Evolutionary conservation across 2,329 filamentous ascomycete species (phyloP).

Genomic region (Clarireedia monteithiana): DNA sequence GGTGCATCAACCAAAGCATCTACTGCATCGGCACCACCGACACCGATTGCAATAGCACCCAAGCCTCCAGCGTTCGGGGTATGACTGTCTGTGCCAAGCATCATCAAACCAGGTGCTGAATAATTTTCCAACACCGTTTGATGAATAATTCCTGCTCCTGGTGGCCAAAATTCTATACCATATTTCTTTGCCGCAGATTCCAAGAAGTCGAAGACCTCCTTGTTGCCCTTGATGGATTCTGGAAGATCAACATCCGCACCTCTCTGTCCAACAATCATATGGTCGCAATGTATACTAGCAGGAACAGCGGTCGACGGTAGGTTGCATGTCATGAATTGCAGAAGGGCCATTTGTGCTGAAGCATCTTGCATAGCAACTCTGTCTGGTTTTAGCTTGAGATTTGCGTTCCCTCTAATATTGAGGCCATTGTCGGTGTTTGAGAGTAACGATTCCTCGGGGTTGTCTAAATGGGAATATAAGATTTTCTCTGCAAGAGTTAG

Average conservation of each 20-base stretch:
- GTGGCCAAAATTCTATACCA: slow-evolving; percentile 93
- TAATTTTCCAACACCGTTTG: slow-evolving; percentile 98
- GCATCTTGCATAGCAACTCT: slow-evolving; percentile 99
- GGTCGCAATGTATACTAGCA: slow-evolving; percentile 96
- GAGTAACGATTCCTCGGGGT: slow-evolving; percentile 80
- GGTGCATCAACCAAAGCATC: slow-evolving; percentile 93
- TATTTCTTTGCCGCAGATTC: slow-evolving; percentile 88
- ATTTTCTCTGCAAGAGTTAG: slow-evolving; percentile 97
- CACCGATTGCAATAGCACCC: slow-evolving; percentile 89
- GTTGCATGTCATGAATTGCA: slow-evolving; percentile 98
- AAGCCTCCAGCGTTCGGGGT: slow-evolving; percentile 95
- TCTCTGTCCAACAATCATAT: slow-evolving; percentile 93
- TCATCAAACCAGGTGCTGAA: slow-evolving; percentile 93
- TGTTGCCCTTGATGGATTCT: slow-evolving; percentile 81
- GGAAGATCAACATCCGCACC: slow-evolving; percentile 82
- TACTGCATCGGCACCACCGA: slow-evolving; percentile 93
- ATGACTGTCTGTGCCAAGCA: slow-evolving; percentile 96
- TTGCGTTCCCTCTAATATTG: slow-evolving; percentile 78
- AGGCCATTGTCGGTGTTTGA: slow-evolving; percentile 76
- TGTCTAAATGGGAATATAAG: slow-evolving; percentile 89
- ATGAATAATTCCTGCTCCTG: slow-evolving; percentile 91
- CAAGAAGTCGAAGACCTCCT: slow-evolving; percentile 95
- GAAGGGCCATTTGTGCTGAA: slow-evolving; percentile 92
- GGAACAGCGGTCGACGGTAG: slow-evolving; percentile 85
- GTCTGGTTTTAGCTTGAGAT: slow-evolving; percentile 94